phyloP scores from a whole-genome alignment of 805 yeast species.

The Sugiyamaella boreocaroliniensis region DNA sequence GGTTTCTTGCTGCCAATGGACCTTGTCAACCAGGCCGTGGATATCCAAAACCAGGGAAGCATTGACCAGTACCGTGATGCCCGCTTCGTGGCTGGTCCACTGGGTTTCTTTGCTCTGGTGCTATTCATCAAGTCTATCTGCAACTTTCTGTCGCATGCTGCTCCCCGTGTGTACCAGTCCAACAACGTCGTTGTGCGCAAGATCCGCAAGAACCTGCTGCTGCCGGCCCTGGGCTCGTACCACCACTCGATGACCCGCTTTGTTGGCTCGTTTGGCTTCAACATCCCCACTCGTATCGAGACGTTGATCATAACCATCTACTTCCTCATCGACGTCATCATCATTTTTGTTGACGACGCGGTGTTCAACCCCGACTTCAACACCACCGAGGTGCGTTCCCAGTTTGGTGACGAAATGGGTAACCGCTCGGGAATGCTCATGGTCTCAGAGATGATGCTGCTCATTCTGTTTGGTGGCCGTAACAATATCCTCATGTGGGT shows the following conservation, averaged over 20 bases:
- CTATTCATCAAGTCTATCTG: not conserved
- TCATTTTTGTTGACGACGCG: conserved; percentile 20
- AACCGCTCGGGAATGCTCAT: conserved; percentile 40
- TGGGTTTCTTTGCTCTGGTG: conserved; percentile 11
- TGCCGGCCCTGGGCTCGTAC: conserved; percentile 1
- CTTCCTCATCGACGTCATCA: conserved; percentile 25
- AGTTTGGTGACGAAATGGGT: conserved; percentile 33
- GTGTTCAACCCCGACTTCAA: conserved; percentile 28
- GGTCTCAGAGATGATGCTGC: conserved; percentile 39
- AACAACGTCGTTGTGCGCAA: not conserved
- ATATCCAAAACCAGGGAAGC: conserved; percentile 1
- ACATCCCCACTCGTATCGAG: conserved; percentile 21
- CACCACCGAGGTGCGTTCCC: conserved; percentile 23
- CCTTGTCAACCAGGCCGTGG: conserved; percentile 3
- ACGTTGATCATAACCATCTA: conserved; percentile 30
- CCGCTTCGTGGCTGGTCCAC: conserved; percentile 1
- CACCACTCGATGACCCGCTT: not conserved
- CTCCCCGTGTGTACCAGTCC: not conserved
- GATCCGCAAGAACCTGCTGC: not conserved
- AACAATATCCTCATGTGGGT: conserved; percentile 59
- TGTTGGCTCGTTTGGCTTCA: not conserved
- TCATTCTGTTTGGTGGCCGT: conserved; percentile 59
- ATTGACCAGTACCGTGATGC: not conserved
- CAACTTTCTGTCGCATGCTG: not conserved
- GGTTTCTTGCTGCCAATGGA: conserved; percentile 5